These are phyloP conservation scores for Lepiota venenata DNA, from an alignment of 768 basidiomycete species.

Conservation along the genomic window DNA sequence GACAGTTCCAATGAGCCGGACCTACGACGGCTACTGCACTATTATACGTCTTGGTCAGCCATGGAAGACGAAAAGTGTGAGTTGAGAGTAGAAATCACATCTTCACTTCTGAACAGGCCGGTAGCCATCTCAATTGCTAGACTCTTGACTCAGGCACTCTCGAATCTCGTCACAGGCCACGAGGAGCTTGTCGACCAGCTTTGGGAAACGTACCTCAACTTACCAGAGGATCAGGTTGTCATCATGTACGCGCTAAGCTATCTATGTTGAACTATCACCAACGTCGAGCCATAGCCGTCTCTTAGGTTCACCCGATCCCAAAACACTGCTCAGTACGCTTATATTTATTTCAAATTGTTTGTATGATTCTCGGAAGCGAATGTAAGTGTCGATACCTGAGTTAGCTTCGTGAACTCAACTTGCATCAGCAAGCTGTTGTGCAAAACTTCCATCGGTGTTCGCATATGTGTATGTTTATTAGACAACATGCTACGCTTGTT, in stretches of 20 bases:
- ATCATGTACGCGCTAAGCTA: slow-evolving; percentile 53
- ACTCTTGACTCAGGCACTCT: slow-evolving; percentile 72
- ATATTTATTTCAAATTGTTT: slow-evolving; percentile 75
- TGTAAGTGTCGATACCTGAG: slow-evolving; percentile 39
- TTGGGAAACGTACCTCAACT: slow-evolving; percentile 63
- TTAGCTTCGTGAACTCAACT: slow-evolving; percentile 11
- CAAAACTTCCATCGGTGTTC: slow-evolving; percentile 51
- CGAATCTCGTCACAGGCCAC: slow-evolving; percentile 82
- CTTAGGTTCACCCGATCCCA: slow-evolving; percentile 61
- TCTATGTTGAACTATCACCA: slow-evolving; percentile 3
- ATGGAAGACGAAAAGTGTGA: slow-evolving; percentile 60
- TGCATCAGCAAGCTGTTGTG: slow-evolving; percentile 47
- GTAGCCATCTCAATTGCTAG: slow-evolving; percentile 63
- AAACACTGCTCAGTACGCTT: slow-evolving; percentile 56
- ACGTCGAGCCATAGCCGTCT: slow-evolving; percentile 36
- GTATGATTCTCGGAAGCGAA: slow-evolving; percentile 49
- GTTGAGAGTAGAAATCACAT: slow-evolving; percentile 9
- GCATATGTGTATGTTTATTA: slow-evolving; percentile 65
- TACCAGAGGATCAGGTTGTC: slow-evolving; percentile 71
- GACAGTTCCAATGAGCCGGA: slow-evolving; percentile 67
- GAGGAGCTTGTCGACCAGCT: slow-evolving; percentile 49
- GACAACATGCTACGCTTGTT: slow-evolving; percentile 70
- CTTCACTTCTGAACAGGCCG: slow-evolving; percentile 9
- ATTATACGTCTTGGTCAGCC: slow-evolving; percentile 74
- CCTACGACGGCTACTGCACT: slow-evolving; percentile 64